Conservation (phyloP, 2,329 filamentous ascomycete genomes). For the Herpotrichia juniperi region DNA sequence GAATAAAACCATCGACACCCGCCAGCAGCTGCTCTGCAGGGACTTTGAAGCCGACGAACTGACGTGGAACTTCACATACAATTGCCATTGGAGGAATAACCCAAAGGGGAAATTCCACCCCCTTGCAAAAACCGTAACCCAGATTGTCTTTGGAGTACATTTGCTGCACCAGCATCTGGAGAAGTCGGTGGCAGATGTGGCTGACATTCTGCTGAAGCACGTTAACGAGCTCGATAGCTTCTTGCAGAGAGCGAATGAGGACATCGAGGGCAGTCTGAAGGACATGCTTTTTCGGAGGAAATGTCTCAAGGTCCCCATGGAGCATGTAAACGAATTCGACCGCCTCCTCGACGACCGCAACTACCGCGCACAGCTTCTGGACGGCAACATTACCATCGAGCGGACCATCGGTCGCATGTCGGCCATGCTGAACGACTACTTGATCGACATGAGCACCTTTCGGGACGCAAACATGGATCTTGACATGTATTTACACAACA, state of each 20-base stretch:
- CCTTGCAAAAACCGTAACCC: conserved; percentile 85
- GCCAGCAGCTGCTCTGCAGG: conserved; percentile 58
- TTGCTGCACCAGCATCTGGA: conserved; percentile 83
- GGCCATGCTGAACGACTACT: conserved; percentile 73
- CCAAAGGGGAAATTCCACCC: conserved; percentile 82
- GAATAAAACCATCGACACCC: conserved; percentile 45
- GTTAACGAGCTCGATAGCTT: conserved; percentile 95
- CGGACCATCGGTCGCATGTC: conserved; percentile 84
- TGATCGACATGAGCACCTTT: conserved; percentile 80
- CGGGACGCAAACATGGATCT: conserved; percentile 78
- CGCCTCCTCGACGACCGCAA: conserved; percentile 83
- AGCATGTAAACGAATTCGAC: conserved; percentile 83
- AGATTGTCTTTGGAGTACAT: conserved; percentile 93
- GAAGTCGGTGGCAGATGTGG: conserved; percentile 86
- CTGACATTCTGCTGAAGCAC: conserved; percentile 86
- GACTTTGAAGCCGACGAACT: conserved; percentile 68
- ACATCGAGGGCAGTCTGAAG: conserved; percentile 76
- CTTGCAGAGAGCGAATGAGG: conserved; percentile 82
- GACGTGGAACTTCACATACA: conserved; percentile 73
- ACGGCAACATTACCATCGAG: conserved; percentile 89
- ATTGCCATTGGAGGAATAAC: conserved; percentile 76
- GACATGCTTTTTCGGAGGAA: conserved; percentile 77
- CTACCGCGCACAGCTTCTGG: conserved; percentile 82
- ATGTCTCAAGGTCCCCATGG: conserved; percentile 80
- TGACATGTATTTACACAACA: conserved; percentile 72